These are phyloP conservation scores for Cutaneotrichosporon arboriforme DNA, from an alignment of 1,284 basidiomycete genomes.

Conservation along the genomic window DNA sequence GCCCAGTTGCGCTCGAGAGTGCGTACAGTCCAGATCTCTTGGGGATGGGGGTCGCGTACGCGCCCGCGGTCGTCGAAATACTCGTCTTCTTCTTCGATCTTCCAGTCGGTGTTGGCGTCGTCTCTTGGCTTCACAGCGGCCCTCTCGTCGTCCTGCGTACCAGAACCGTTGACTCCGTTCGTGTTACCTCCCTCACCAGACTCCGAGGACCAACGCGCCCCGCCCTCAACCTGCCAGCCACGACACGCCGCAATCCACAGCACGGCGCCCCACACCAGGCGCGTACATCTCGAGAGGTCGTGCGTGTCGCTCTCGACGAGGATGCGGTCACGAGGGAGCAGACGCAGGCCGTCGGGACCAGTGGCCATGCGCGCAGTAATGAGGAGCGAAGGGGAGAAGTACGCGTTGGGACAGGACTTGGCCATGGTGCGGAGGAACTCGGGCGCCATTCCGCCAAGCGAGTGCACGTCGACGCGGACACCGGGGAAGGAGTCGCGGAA, in stretches of 20 bases:
- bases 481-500: constrained; percentile 36
- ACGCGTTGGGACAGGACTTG: constrained; percentile 43
- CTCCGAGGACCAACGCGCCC: no score
- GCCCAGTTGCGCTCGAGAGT: constrained; percentile 47
- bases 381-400: constrained; percentile 49
- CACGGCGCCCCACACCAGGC: constrained; percentile 40
- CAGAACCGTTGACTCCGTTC: not conserved
- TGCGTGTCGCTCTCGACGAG: constrained; percentile 49
- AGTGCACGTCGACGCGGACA: constrained; percentile 47
- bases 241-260: constrained; percentile 38
- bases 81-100: constrained; percentile 24
- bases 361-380: constrained; percentile 44
- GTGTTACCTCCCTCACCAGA: constrained; percentile 10
- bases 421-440: constrained; percentile 13
- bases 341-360: constrained; percentile 38
- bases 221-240: constrained; percentile 42
- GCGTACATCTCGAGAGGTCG: constrained; percentile 29
- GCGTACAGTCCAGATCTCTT: constrained; percentile 31
- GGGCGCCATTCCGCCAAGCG: constrained; percentile 35
- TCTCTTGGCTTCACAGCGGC: no score
- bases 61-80: constrained; percentile 16
- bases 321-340: constrained; percentile 39
- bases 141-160: not conserved
- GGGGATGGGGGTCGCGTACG: constrained; percentile 1
- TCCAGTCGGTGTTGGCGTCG: constrained; percentile 3